These are phyloP conservation scores for Plectranthus barbatus DNA, from an alignment of 257 asterid species.

Conservation along the genomic window DNA sequence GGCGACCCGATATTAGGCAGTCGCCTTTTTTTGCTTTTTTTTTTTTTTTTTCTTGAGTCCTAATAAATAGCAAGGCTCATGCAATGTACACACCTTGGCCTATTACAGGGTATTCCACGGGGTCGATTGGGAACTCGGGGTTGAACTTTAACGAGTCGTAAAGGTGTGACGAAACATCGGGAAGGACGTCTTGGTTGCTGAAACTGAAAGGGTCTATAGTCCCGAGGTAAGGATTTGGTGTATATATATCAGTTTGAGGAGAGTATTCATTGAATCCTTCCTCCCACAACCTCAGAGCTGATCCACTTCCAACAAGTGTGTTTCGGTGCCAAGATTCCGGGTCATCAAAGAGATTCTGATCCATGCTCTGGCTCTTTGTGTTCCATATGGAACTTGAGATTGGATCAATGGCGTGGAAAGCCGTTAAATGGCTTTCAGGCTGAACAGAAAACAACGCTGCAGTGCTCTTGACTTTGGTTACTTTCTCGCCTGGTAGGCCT, in stretches of 20 bases:
- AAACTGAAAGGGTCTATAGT: constrained; percentile 25
- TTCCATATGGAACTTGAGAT: constrained; percentile 30
- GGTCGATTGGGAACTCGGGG: constrained; percentile 25
- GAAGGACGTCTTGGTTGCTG: constrained; percentile 29
- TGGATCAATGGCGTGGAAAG: constrained; percentile 19
- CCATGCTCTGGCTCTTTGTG: constrained; percentile 25
- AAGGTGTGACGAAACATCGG: constrained; percentile 37
- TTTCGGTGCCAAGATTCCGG: constrained; percentile 26
- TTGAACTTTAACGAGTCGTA: constrained; percentile 31
- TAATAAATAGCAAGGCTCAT: constrained; percentile 18
- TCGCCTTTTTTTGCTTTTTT: constrained; percentile 11
- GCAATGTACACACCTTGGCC: constrained; percentile 63
- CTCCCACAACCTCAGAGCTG: constrained; percentile 32
- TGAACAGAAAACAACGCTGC: constrained; percentile 29
- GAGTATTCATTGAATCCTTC: constrained; percentile 28
- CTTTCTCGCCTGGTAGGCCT: constrained; percentile 17
- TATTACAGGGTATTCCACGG: constrained; percentile 54
- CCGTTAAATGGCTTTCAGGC: constrained; percentile 25
- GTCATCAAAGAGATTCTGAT: constrained; percentile 26
- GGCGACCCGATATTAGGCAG: constrained; percentile 20
- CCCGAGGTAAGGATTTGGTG: constrained; percentile 18
- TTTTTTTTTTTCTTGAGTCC: background rate
- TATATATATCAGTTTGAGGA: constrained; percentile 33
- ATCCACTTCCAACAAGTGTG: constrained; percentile 23
- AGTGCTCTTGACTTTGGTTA: constrained; percentile 21